These are phyloP conservation scores for Podospora bellae-mahoneyi DNA, from an alignment of 495 filamentous ascomycete species.

Conservation along the genomic window DNA sequence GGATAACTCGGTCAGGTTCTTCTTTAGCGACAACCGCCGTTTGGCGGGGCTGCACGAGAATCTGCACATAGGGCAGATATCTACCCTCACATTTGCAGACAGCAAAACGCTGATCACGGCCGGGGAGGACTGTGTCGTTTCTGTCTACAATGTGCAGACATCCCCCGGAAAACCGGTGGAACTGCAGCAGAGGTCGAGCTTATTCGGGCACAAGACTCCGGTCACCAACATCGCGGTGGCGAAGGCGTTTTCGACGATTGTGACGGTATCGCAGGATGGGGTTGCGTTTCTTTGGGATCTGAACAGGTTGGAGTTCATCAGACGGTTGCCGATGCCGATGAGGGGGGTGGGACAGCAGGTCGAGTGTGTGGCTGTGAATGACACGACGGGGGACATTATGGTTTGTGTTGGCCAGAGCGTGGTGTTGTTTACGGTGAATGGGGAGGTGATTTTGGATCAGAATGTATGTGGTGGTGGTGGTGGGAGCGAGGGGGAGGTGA, in stretches of 20 bases:
- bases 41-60: constrained; percentile 85
- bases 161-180: constrained; percentile 64
- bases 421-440: constrained; percentile 85
- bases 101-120: constrained; percentile 86
- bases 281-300: constrained; percentile 89
- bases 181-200: constrained; percentile 69
- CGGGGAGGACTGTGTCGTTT: constrained; percentile 86
- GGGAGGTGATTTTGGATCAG: constrained; percentile 74
- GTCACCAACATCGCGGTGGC: constrained; percentile 80
- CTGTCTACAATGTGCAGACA: constrained; percentile 67
- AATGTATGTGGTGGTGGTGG: constrained; percentile 58
- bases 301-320: constrained; percentile 81
- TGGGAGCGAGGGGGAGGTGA: background rate
- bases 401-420: constrained; percentile 72
- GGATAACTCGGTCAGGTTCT: constrained; percentile 89
- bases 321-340: constrained; percentile 56
- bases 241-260: constrained; percentile 78
- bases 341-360: constrained; percentile 30
- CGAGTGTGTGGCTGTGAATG: constrained; percentile 81
- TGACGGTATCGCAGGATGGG: constrained; percentile 77
- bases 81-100: constrained; percentile 77
- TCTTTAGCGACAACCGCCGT: constrained; percentile 70
- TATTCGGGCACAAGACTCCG: constrained; percentile 85
- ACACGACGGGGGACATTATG: constrained; percentile 82
- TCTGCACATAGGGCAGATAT: constrained; percentile 82